phyloP scores from a whole-genome alignment of 2,329 filamentous ascomycete genomes.

The Neopestalotiopsis sp. region DNA sequence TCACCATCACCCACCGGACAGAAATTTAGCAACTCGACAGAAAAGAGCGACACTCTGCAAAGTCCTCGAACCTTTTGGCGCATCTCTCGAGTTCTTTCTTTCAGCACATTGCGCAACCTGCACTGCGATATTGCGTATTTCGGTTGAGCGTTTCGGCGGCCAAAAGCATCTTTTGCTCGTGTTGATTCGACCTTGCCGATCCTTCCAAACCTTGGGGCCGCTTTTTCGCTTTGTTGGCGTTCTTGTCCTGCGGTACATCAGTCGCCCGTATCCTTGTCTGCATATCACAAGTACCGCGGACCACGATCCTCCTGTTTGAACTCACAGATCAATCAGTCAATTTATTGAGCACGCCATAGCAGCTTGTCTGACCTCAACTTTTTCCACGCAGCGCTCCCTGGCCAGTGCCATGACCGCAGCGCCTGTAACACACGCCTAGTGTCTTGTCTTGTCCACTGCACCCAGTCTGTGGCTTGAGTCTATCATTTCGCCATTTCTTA shows the following conservation, averaged over 20 bases:
- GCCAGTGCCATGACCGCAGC: slow-evolving; percentile 17
- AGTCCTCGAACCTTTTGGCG: background rate
- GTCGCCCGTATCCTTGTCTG: background rate
- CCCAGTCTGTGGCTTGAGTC: slow-evolving; percentile 1
- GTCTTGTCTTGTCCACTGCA: background rate
- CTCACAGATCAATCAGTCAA: background rate
- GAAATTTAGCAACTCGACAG: background rate
- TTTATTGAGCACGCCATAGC: slow-evolving; percentile 16
- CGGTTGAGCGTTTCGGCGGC: slow-evolving; percentile 6
- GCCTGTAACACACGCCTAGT: background rate
- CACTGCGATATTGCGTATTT: slow-evolving; percentile 10
- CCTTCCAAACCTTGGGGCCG: slow-evolving; percentile 5
- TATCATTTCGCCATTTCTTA: slow-evolving; percentile 16
- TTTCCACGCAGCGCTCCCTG: slow-evolving; percentile 12
- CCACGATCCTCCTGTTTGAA: background rate
- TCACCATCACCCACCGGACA: background rate
- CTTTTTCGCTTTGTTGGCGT: background rate
- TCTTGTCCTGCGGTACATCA: background rate
- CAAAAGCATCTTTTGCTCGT: background rate
- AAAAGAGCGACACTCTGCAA: background rate
- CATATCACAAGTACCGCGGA: background rate
- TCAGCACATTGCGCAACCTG: slow-evolving; percentile 13
- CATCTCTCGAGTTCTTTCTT: background rate
- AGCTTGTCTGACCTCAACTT: slow-evolving; percentile 15
- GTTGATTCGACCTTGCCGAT: background rate